phyloP scores from a whole-genome alignment of 2,329 filamentous ascomycete genomes.

The Sporothrix pseudoabietina region DNA sequence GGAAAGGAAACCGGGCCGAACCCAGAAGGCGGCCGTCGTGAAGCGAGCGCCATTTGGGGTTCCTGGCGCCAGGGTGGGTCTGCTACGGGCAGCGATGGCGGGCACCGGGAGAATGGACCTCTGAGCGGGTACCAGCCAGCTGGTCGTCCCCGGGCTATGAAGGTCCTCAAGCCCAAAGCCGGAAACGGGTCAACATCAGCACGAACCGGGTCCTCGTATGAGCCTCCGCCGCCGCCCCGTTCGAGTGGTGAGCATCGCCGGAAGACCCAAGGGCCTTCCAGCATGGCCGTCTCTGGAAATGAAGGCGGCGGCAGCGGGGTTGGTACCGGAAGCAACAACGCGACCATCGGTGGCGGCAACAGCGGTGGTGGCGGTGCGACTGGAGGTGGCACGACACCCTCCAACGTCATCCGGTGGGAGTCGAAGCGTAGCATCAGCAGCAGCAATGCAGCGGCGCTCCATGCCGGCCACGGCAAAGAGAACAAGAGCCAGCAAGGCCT shows the following conservation, averaged over 20 bases:
- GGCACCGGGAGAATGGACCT: constrained; percentile 54
- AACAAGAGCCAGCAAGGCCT: constrained; percentile 40
- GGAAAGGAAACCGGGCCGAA: constrained; percentile 38
- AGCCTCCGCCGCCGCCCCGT: constrained; percentile 52
- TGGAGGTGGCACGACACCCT: constrained; percentile 19
- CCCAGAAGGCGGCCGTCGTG: constrained; percentile 45
- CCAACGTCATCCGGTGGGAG: constrained; percentile 51
- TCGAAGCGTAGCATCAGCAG: constrained; percentile 52
- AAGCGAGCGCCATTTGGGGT: constrained; percentile 63
- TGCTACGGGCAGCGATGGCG: constrained; percentile 54
- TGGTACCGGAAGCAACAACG: constrained; percentile 18
- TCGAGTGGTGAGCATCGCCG: constrained; percentile 54
- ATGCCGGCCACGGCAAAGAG: constrained; percentile 42
- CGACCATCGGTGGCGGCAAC: constrained; percentile 22
- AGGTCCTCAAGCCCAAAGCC: constrained; percentile 81
- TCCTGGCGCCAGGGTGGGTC: constrained; percentile 67
- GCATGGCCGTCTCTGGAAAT: not conserved
- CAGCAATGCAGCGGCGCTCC: constrained; percentile 41
- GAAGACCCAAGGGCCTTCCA: constrained; percentile 51
- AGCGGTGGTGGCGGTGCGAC: constrained; percentile 34
- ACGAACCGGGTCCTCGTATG: constrained; percentile 56
- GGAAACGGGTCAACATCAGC: constrained; percentile 50
- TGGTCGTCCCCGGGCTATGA: constrained; percentile 73
- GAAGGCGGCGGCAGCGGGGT: constrained; percentile 21
- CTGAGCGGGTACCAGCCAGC: constrained; percentile 71